Evolutionary conservation across 2,329 filamentous ascomycete genomes (phyloP), one percentile per base, ranked within the genome.

Genomic region (Pseudodiploospora longispora): DNA sequence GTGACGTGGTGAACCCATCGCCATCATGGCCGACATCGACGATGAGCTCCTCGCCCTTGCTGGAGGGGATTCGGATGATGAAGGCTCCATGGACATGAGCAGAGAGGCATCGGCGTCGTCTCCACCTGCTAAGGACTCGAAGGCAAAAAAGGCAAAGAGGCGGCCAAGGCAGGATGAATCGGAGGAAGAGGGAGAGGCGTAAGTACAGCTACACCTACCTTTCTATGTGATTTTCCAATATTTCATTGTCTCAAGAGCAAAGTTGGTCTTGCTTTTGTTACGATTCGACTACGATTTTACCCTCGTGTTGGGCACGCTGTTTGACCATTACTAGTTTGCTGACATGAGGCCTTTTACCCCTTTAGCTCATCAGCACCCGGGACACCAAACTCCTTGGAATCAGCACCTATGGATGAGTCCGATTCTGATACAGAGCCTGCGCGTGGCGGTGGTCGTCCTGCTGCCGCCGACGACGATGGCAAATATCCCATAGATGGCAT

Each of bases 31-130:
- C 45, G 87, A 91, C 60, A 78, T 96, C 54, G 91, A 97, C 62
- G 89, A 91, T 57, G 91, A 96, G 70, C 82, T 97, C 53, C 83
- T 97, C 52, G 90, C 87, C 59, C 82, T 97, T 52, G 93, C 90
- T 43, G 93, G 88, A 57, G 88, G 87, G 54, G 84, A 79, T 42
- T 78, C 79, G 47, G 78, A 75, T 58, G 78, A 78, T 55, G 78
- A 79, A 64, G 75, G 60, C 41, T 64, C 70, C 59, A 69, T 71
- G 65, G 70, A 71, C 56, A 66, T 67, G 56, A 72, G 77, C 63
- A 68, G 78, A 57, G 70, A 74, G 52, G 72, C 67, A 33, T 76
- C 78, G 38, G 71, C 72, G 41, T 76, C 79, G 49, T 69, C 74
- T 49, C 66, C 71, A 50, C 57, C 65, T 5, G 52, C 63, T 48